Percentiles rank a stretch among this genome's conserved stretches.
phyloP scores from a whole-genome alignment of 176 grass and related monocot species.

The Raddia distichophylla region DNA sequence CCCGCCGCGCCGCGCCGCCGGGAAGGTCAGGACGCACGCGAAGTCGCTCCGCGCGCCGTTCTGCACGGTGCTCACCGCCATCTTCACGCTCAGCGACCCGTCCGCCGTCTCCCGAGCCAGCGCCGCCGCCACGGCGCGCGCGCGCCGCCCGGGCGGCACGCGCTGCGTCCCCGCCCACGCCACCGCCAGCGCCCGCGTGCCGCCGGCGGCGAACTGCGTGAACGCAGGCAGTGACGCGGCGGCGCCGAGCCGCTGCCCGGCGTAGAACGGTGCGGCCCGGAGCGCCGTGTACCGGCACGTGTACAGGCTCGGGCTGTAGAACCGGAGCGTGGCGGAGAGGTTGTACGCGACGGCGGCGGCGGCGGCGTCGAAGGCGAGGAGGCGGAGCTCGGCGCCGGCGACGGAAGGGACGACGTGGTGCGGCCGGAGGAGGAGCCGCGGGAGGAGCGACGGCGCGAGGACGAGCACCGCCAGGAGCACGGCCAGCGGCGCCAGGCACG shows the following conservation, averaged over 20 bases:
- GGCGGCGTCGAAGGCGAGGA: conserved; percentile 12
- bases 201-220: neutral
- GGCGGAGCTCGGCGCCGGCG: conserved; percentile 28
- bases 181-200: neutral
- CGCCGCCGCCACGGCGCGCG: conserved; percentile 5
- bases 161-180: conserved; percentile 38
- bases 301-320: conserved; percentile 8
- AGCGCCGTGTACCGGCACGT: conserved; percentile 31
- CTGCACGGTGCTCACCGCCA: conserved; percentile 27
- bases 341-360: conserved; percentile 21
- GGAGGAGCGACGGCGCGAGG: conserved; percentile 33
- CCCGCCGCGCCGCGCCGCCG: neutral
- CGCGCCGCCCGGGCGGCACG: conserved; percentile 19
- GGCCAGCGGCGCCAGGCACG: conserved; percentile 22
- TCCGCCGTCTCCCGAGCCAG: conserved; percentile 20
- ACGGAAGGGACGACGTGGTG: conserved; percentile 35
- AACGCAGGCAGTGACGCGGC: conserved; percentile 18
- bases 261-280: conserved; percentile 33
- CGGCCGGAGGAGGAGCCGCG: conserved; percentile 38
- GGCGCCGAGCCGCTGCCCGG: conserved; percentile 28
- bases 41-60: conserved; percentile 33
- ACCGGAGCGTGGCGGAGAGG: conserved; percentile 37
- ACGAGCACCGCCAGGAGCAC: conserved; percentile 46
- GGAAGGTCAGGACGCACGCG: conserved; percentile 42
- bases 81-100: conserved; percentile 29